Conservation (phyloP, 805 yeast species). For the Candida maris region DNA sequence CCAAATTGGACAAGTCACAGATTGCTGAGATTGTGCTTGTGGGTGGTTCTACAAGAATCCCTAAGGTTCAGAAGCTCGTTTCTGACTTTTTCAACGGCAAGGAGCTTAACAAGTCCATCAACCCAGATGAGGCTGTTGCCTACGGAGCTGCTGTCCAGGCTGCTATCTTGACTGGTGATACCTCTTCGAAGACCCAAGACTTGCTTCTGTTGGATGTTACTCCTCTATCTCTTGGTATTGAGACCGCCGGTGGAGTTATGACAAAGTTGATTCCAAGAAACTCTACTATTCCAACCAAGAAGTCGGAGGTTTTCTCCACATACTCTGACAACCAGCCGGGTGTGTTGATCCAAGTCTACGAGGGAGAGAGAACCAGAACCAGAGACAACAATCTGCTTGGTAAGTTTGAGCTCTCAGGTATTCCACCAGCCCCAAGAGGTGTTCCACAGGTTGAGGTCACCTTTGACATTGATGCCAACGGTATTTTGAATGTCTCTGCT, state of each 20-base stretch:
- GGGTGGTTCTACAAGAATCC: conserved; percentile 98
- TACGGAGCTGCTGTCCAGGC: conserved; percentile 99
- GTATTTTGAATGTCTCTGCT: conserved; percentile 94
- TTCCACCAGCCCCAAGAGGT: conserved; percentile 99
- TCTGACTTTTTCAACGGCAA: conserved; percentile 96
- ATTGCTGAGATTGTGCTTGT: conserved; percentile 91
- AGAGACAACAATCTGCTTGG: conserved; percentile 95
- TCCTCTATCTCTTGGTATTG: conserved; percentile 95
- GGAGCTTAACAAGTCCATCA: conserved; percentile 93
- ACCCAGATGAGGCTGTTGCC: conserved; percentile 99
- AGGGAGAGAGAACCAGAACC: conserved; percentile 97
- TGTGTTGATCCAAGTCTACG: conserved; percentile 94
- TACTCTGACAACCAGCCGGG: conserved; percentile 98
- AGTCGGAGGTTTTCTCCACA: conserved; percentile 94
- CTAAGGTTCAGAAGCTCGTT: conserved; percentile 92
- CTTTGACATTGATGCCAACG: conserved; percentile 95
- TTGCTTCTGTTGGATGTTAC: conserved; percentile 92
- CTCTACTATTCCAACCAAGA: conserved; percentile 96
- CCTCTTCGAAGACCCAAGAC: conserved; percentile 92
- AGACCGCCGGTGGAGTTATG: conserved; percentile 99
- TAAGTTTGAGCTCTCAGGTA: conserved; percentile 93
- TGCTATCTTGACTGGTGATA: conserved; percentile 93
- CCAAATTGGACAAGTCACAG: conserved; percentile 84
- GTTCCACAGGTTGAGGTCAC: conserved; percentile 98
- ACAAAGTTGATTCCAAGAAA: conserved; percentile 97